Base-by-base conservation (phyloP, 208 protist species). In the Zelonia costaricensis region DNA sequence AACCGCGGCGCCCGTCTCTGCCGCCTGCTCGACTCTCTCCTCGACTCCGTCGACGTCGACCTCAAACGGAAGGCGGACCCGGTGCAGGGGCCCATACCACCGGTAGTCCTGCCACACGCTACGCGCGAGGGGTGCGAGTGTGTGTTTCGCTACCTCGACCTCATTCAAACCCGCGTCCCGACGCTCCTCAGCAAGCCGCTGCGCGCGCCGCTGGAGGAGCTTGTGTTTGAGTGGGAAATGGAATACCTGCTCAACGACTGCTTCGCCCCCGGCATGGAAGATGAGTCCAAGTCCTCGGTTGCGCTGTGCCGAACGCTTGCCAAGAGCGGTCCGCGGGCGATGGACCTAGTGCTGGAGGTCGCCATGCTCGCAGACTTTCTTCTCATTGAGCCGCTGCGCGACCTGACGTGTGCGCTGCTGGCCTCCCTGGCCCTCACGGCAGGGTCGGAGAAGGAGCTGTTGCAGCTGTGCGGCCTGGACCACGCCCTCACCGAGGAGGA, bases 291-390 rank as follows among this genome's bases (percentile, higher is more conserved):
- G 35, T 62, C 62, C 1, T 79, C 74, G 25, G 58, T 43, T n/a
- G 46, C 67, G 16, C 59, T 82, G 13, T 66, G 76, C 42, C 63
- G 51, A n/a, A 51, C 60, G 1, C 62, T 90, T 20, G 45, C 76
- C 13, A 78, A 72, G 42, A 54, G 53, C 9, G 78, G 78, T 3
- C 69, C 80, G 4, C 47, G 52, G 15, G 60, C 78, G 18, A 55
- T 91, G 33, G 80, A 88, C 61, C 61, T 69, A 6, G 18, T 92
- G 3, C 31, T 92, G 3, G 88, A 95, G 67, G 77, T 95, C n/a
- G 84, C 84, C 30, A 91, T 92, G 81, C 28, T 95, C 13, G 89
- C 83, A 42, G 88, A 95, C 56, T 95, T 95, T 78, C 78, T 95
- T 23, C 64, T 92, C 31, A 80, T 95, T 31, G 85, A 95, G 44